These are phyloP conservation scores for Scleroderma bovista DNA, from an alignment of 768 basidiomycete genomes.

Conservation along the genomic window DNA sequence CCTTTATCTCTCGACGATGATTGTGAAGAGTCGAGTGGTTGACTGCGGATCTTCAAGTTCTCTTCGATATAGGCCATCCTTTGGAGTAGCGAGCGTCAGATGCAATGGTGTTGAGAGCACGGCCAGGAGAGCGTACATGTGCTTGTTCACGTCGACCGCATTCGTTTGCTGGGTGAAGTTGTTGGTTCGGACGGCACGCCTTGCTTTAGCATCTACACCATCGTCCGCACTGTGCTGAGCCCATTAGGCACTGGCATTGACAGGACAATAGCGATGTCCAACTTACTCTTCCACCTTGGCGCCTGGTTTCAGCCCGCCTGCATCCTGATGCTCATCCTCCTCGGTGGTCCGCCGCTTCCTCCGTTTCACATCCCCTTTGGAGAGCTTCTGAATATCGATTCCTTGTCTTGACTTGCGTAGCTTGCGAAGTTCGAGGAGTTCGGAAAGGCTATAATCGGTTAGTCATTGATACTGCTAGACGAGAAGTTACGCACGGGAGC, in stretches of 20 bases:
- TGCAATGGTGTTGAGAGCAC: not conserved
- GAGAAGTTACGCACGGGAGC: slow-evolving; percentile 42
- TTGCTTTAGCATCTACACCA: slow-evolving; percentile 64
- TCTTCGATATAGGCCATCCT: slow-evolving; percentile 99
- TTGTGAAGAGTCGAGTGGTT: slow-evolving; percentile 43
- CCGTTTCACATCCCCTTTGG: slow-evolving; percentile 76
- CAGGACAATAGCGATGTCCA: slow-evolving; percentile 15
- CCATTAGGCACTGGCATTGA: not conserved
- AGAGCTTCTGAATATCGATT: slow-evolving; percentile 81
- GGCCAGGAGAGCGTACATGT: slow-evolving; percentile 66
- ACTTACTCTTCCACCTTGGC: slow-evolving; percentile 46
- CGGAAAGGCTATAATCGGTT: slow-evolving; percentile 51
- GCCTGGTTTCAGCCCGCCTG: slow-evolving; percentile 53
- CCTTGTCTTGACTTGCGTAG: slow-evolving; percentile 69
- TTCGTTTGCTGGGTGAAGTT: slow-evolving; percentile 99
- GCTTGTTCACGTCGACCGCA: slow-evolving; percentile 93
- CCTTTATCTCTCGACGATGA: slow-evolving; percentile 45
- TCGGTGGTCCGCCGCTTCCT: slow-evolving; percentile 52
- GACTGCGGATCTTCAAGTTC: slow-evolving; percentile 75
- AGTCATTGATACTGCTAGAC: not conserved
- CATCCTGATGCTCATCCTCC: slow-evolving; percentile 10
- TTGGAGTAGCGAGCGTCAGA: not conserved
- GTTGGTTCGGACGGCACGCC: slow-evolving; percentile 72
- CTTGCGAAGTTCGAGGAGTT: slow-evolving; percentile 80
- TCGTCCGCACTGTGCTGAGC: slow-evolving; percentile 48